These are phyloP conservation scores for Arachnomyces sp. DNA, from an alignment of 2,329 filamentous ascomycete species.

Conservation along the genomic window DNA sequence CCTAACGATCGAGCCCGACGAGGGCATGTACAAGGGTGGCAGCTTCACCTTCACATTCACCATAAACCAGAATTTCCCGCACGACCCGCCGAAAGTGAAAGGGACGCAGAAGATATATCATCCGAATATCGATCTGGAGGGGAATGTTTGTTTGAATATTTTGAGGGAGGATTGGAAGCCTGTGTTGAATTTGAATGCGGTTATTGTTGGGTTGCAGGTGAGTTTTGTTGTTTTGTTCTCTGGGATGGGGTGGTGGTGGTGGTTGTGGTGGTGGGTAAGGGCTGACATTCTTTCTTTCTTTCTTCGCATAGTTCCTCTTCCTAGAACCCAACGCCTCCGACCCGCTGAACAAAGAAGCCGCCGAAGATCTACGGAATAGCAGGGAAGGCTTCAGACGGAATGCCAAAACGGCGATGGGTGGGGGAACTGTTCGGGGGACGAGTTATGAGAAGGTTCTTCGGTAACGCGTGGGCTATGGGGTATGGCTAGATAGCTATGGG, in stretches of 20 bases:
- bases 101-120: constrained; percentile 99
- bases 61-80: constrained; percentile 91
- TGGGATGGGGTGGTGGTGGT: neutral
- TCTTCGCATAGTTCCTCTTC: constrained; percentile 68
- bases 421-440: constrained; percentile 64
- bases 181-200: constrained; percentile 89
- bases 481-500: too few species aligned
- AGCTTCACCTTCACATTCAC: constrained; percentile 82
- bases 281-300: neutral
- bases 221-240: constrained; percentile 13
- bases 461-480: constrained; percentile 37
- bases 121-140: constrained; percentile 95
- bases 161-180: constrained; percentile 98
- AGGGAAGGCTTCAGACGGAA: constrained; percentile 87
- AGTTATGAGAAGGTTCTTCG: constrained; percentile 71
- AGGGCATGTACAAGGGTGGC: constrained; percentile 76
- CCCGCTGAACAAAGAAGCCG: constrained; percentile 96
- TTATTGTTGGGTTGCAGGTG: constrained; percentile 88
- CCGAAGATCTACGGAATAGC: constrained; percentile 79
- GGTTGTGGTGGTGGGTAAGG: too few species aligned
- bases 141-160: constrained; percentile 97
- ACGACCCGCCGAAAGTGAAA: constrained; percentile 94
- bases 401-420: constrained; percentile 73
- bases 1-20: constrained; percentile 42
- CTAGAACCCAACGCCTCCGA: constrained; percentile 95